phyloP scores from a whole-genome alignment of 345 rosid species.

The Boechera stricta region DNA sequence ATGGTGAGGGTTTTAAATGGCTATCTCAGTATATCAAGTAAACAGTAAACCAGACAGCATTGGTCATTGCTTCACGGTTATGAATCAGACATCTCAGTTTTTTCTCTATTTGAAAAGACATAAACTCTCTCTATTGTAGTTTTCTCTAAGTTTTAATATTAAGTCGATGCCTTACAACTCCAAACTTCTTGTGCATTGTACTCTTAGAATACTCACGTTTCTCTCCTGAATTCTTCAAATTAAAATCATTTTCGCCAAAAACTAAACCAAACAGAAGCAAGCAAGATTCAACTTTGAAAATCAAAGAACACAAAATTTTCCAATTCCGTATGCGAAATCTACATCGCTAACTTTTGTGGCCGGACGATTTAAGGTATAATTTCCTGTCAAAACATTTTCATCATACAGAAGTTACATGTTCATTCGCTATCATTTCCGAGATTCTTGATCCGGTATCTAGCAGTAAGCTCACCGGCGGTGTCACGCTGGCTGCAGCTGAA shows the following conservation, averaged over 20 bases:
- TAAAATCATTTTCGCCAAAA: background rate
- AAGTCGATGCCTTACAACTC: slow-evolving; percentile 17
- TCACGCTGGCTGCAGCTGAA: background rate
- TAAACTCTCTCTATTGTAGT: slow-evolving; percentile 18
- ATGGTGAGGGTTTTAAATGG: slow-evolving; percentile 83
- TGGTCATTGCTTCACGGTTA: slow-evolving; percentile 12
- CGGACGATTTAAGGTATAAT: background rate
- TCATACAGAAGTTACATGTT: background rate
- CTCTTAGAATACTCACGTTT: background rate
- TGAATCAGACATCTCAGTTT: background rate
- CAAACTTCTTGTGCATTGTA: slow-evolving; percentile 7
- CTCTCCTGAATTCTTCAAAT: background rate
- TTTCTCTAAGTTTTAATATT: slow-evolving; percentile 14
- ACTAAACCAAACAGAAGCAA: background rate
- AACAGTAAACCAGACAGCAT: slow-evolving; percentile 5
- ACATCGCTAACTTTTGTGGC: background rate
- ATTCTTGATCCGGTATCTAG: background rate
- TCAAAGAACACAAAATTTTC: background rate
- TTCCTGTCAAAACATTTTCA: background rate
- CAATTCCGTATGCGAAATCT: background rate
- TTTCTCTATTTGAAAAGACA: background rate
- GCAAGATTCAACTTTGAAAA: slow-evolving; percentile 2
- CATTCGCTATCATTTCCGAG: background rate
- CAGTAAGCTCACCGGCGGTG: background rate
- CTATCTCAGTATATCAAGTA: slow-evolving; percentile 75